Percentiles rank a stretch among this genome's conserved stretches.
Conservation (phyloP, 2,329 filamentous ascomycete species). For the Aschersonia sp. region DNA sequence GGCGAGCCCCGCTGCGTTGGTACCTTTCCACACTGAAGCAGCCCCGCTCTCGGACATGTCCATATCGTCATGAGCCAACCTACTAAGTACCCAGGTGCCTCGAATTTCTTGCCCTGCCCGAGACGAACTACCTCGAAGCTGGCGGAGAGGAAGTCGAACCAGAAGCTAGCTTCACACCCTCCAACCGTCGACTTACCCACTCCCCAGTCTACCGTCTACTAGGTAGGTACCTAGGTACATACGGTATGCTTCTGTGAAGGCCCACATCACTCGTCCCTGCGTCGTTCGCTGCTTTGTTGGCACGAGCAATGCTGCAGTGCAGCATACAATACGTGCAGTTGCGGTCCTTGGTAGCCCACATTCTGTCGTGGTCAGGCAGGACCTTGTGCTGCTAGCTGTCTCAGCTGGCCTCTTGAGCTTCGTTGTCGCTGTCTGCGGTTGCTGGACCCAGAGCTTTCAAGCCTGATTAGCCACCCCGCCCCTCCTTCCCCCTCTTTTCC, state of each 20-base stretch:
- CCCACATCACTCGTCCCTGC: conserved; percentile 3
- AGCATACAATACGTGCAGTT: too few relatives aligned
- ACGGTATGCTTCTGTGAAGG: not conserved
- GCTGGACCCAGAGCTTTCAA: not conserved
- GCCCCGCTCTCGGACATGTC: not conserved
- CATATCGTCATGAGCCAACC: not conserved
- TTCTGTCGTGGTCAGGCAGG: too few relatives aligned
- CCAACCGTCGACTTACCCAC: too few relatives aligned
- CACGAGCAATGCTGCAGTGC: conserved; percentile 6
- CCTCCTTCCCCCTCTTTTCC: conserved; percentile 2
- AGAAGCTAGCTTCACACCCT: too few relatives aligned
- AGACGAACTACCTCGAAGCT: too few relatives aligned
- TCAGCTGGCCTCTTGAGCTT: too few relatives aligned
- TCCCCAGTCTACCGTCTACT: too few relatives aligned
- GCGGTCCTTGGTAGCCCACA: too few relatives aligned
- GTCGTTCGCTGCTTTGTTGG: conserved; percentile 8
- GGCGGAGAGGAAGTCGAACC: too few relatives aligned
- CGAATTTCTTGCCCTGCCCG: too few relatives aligned
- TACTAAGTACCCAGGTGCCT: not conserved
- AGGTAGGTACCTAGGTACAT: too few relatives aligned
- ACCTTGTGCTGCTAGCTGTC: too few relatives aligned
- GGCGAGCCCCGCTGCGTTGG: not conserved
- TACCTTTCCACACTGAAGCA: not conserved
- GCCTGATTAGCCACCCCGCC: not conserved
- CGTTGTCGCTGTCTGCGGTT: not conserved